Base-by-base conservation (phyloP, 78 protist genomes). In the Salpingoeca rosetta region DNA sequence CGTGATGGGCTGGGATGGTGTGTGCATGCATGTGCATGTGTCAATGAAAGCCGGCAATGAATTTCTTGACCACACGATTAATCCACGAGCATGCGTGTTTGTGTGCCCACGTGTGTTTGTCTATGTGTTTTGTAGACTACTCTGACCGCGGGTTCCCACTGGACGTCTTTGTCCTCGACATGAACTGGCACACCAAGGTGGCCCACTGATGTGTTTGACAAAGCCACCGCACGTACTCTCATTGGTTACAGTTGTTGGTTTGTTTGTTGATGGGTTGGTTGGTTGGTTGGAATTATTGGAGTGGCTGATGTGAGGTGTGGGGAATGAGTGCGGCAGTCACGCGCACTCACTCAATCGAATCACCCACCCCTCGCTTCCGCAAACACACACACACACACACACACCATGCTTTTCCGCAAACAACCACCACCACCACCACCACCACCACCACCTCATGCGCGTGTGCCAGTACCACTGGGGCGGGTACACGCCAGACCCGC, bases 161-260 rank as follows among this genome's bases (percentile, higher is more conserved):
- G 44, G 94, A 92, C 81, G 84, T 88, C 17, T 36, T 88, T 27
- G 86, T 92, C 35, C 0, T 73, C 24, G 94, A 92, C 78, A 90
- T 92, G 93, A 35, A 90, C 86, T 90, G 92, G 93, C 94, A 91
- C 80, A 0, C 31, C 25, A 90, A 56, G 85, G 3, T 39, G 76
- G 90, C 39, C 80, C 24, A 39, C 81, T 28, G n/a, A 74, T n/a
- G 31, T 51, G 84, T 42, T n/a, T 57, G 76, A 82, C 80, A 82
- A 44, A 27, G 39, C 56, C n/a, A 83, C 74, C 80, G 76, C 74
- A 24, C 86, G 76, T 36, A 0, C 24, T 37, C 84, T 56, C 44
- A 44, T 11, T 22, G 57, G 56, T 25, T 22, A 26, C 37, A 36
- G 24, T 12, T 26, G 42, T 28, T 81, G 84, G 84, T 84, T 84